Evolutionary conservation across 441 rosid species (phyloP).

Genomic region (Biscutella laevigata): DNA sequence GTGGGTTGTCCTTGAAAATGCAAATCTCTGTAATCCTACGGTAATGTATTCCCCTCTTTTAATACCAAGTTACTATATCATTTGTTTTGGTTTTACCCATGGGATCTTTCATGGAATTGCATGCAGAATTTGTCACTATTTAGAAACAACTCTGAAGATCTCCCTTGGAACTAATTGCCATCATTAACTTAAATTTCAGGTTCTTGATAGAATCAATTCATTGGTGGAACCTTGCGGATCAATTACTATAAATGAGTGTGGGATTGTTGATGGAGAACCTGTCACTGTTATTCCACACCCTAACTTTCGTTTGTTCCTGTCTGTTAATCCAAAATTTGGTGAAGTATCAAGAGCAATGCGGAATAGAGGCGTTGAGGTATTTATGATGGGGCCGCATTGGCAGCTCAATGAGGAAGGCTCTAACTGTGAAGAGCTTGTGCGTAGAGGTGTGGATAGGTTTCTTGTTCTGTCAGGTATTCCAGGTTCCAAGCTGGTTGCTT

Average conservation of each 20-base stretch:
- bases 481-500: slow-evolving; percentile 47
- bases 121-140: background rate
- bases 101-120: background rate
- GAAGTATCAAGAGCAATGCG: slow-evolving; percentile 98
- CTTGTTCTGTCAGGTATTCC: slow-evolving; percentile 76
- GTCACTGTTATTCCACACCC: slow-evolving; percentile 75
- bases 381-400: slow-evolving; percentile 93
- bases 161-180: slow-evolving; percentile 8
- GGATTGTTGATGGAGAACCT: slow-evolving; percentile 82
- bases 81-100: slow-evolving; percentile 6
- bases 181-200: slow-evolving; percentile 39
- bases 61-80: background rate
- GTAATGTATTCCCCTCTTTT: slow-evolving; percentile 32
- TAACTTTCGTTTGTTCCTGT: slow-evolving; percentile 81
- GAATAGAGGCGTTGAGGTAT: slow-evolving; percentile 96
- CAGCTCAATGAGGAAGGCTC: slow-evolving; percentile 40
- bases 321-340: slow-evolving; percentile 83
- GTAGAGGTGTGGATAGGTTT: slow-evolving; percentile 60
- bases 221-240: slow-evolving; percentile 91
- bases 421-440: slow-evolving; percentile 41
- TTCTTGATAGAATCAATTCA: slow-evolving; percentile 97
- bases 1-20: slow-evolving; percentile 90
- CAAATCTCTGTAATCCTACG: slow-evolving; percentile 98
- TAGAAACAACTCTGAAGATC: background rate
- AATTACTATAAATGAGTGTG: slow-evolving; percentile 88